A percentile compares a stretch with the other conserved stretches of the same genome.
phyloP scores from a whole-genome alignment of 2,329 filamentous ascomycete species.

The Ascocoryne sarcoides region DNA sequence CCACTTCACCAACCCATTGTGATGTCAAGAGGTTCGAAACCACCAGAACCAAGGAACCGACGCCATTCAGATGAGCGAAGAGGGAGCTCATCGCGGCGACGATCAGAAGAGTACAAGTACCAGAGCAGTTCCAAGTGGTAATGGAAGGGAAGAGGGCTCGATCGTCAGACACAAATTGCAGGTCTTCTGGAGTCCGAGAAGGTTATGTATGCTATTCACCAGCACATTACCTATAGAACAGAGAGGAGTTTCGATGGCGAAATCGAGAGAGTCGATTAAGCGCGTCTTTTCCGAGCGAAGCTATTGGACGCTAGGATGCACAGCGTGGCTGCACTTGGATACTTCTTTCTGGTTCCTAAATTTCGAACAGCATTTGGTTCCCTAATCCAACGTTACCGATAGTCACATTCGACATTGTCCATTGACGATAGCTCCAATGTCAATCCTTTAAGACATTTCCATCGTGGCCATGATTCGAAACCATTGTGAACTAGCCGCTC shows the following conservation, averaged over 20 bases:
- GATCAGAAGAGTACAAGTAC: constrained; percentile 17
- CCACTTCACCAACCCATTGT: constrained; percentile 48
- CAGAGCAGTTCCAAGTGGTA: constrained; percentile 14
- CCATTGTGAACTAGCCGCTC: too few relatives aligned
- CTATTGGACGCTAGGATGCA: not conserved
- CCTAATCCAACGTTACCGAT: not conserved
- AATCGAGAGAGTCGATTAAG: too few relatives aligned
- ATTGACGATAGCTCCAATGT: not conserved
- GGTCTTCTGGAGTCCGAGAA: too few relatives aligned
- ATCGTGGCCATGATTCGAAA: too few relatives aligned
- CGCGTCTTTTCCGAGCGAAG: not conserved
- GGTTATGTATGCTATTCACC: too few relatives aligned
- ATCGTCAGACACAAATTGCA: too few relatives aligned
- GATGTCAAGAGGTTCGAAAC: constrained; percentile 35
- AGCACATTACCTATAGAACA: too few relatives aligned
- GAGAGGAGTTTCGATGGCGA: too few relatives aligned
- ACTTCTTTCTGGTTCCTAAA: not conserved
- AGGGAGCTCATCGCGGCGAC: constrained; percentile 13
- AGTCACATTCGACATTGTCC: not conserved
- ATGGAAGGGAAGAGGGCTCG: too few relatives aligned
- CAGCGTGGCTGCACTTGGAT: not conserved
- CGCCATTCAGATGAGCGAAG: constrained; percentile 17
- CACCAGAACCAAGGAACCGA: constrained; percentile 9
- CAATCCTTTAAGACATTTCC: too few relatives aligned
- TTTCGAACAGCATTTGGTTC: not conserved